Conservation (phyloP, 2,329 filamentous ascomycete species). For the Thelonectria blattea region DNA sequence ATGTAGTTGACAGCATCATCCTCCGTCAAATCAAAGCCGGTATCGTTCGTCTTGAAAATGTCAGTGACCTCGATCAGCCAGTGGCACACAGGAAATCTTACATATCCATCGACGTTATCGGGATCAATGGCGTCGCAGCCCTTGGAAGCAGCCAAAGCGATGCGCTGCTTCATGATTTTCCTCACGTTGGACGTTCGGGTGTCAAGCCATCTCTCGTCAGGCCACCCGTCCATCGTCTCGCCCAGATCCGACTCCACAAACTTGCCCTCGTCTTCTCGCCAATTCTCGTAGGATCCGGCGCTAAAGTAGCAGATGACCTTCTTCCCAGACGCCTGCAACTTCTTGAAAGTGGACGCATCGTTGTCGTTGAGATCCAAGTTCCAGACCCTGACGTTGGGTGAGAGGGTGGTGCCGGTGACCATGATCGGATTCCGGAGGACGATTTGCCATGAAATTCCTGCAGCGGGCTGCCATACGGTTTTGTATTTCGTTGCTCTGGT, state of each 20-base stretch:
- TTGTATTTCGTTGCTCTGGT: constrained; percentile 33
- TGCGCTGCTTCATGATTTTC: constrained; percentile 66
- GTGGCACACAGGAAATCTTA: constrained; percentile 40
- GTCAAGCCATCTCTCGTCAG: constrained; percentile 71
- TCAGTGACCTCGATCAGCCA: background rate
- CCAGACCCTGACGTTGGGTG: constrained; percentile 57
- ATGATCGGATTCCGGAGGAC: constrained; percentile 55
- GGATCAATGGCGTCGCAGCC: constrained; percentile 74
- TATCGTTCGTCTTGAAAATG: constrained; percentile 58
- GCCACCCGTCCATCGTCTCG: constrained; percentile 66
- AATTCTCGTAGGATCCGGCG: constrained; percentile 71
- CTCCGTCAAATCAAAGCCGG: constrained; percentile 64
- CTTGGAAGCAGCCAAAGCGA: constrained; percentile 64
- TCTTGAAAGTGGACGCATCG: constrained; percentile 49
- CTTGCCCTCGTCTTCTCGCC: constrained; percentile 61
- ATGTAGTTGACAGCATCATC: constrained; percentile 65
- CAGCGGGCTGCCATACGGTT: constrained; percentile 57
- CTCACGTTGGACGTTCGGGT: constrained; percentile 62
- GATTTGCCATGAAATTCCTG: constrained; percentile 66
- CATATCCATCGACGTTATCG: constrained; percentile 73
- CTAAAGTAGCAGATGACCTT: constrained; percentile 79
- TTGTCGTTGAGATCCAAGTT: constrained; percentile 64
- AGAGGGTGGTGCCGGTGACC: constrained; percentile 41
- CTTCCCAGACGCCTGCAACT: constrained; percentile 62
- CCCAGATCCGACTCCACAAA: constrained; percentile 65